These are phyloP conservation scores for Pyricularia sp. DNA, from an alignment of 2,329 filamentous ascomycete species.

Conservation along the genomic window DNA sequence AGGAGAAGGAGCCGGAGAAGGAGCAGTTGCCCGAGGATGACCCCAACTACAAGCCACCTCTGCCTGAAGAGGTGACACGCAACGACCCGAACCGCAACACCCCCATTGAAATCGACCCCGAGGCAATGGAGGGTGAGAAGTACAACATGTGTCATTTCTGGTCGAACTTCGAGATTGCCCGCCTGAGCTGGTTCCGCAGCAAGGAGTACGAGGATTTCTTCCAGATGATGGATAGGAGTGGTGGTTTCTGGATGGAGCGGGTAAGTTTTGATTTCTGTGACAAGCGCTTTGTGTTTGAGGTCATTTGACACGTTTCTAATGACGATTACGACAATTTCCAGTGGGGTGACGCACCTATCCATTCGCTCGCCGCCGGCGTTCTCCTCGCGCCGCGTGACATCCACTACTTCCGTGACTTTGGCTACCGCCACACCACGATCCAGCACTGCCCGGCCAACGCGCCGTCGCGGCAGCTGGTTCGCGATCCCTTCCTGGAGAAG, in stretches of 20 bases:
- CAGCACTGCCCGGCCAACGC: slow-evolving; percentile 97
- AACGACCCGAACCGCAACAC: slow-evolving; percentile 62
- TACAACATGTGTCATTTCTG: slow-evolving; percentile 99
- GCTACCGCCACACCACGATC: slow-evolving; percentile 96
- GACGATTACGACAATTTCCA: slow-evolving; percentile 34
- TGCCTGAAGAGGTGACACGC: slow-evolving; percentile 75
- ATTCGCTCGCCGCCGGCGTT: slow-evolving; percentile 89
- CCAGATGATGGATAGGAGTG: slow-evolving; percentile 95
- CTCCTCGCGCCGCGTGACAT: slow-evolving; percentile 76
- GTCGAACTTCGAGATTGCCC: slow-evolving; percentile 98
- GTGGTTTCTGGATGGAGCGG: slow-evolving; percentile 98
- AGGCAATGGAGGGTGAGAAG: slow-evolving; percentile 92
- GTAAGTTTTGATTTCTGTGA: slow-evolving; percentile 36
- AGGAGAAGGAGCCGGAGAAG: slow-evolving; percentile 47
- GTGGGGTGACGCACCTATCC: slow-evolving; percentile 98
- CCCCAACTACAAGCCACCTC: slow-evolving; percentile 52
- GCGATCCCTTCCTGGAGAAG: slow-evolving; percentile 71
- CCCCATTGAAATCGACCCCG: slow-evolving; percentile 75
- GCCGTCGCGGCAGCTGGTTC: slow-evolving; percentile 73
- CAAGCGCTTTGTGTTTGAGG: not conserved
- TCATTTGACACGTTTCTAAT: not conserved
- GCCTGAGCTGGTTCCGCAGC: slow-evolving; percentile 90
- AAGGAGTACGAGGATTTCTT: slow-evolving; percentile 98
- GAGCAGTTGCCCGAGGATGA: slow-evolving; percentile 51
- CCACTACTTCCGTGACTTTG: slow-evolving; percentile 98